Percentiles rank a stretch among this genome's conserved stretches.
phyloP scores from a whole-genome alignment of 176 grass and related monocot genomes.

The Rhynchospora pubera region DNA sequence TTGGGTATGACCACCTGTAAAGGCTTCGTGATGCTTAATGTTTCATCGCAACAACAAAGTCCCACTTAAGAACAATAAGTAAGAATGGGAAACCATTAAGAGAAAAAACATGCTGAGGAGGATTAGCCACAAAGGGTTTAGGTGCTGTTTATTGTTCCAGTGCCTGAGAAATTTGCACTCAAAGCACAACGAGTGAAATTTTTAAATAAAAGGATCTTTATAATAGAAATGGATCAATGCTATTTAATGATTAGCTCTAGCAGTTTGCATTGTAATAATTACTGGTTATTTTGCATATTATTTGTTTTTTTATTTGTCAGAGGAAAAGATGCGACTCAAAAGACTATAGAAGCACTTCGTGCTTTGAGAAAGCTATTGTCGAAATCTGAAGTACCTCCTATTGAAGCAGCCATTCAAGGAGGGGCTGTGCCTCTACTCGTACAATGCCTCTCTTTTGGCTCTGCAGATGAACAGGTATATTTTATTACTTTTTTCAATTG shows the following conservation, averaged over 20 bases:
- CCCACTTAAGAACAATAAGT: neutral
- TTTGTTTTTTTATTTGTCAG: constrained; percentile 33
- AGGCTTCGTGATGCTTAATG: neutral
- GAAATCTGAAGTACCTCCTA: constrained; percentile 78
- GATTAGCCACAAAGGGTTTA: neutral
- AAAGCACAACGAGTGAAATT: neutral
- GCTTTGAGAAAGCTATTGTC: constrained; percentile 74
- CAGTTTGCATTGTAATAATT: neutral
- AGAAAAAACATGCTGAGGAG: neutral
- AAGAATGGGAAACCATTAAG: neutral
- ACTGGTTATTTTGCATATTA: neutral
- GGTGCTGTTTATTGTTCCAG: neutral
- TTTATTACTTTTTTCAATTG: neutral
- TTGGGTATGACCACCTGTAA: neutral
- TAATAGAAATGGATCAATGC: neutral
- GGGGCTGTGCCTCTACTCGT: constrained; percentile 74
- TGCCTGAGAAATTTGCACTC: neutral
- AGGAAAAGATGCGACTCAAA: constrained; percentile 67
- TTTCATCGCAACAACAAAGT: neutral
- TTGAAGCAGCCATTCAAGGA: constrained; percentile 76
- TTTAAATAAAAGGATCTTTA: neutral
- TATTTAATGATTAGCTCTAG: neutral
- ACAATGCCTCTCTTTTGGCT: constrained; percentile 89
- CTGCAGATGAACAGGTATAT: constrained; percentile 82
- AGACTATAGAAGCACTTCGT: constrained; percentile 64